Evolutionary conservation across 805 yeast genomes (phyloP), one percentile per base, ranked within the genome.

Genomic region (Saturnispora besseyi): DNA sequence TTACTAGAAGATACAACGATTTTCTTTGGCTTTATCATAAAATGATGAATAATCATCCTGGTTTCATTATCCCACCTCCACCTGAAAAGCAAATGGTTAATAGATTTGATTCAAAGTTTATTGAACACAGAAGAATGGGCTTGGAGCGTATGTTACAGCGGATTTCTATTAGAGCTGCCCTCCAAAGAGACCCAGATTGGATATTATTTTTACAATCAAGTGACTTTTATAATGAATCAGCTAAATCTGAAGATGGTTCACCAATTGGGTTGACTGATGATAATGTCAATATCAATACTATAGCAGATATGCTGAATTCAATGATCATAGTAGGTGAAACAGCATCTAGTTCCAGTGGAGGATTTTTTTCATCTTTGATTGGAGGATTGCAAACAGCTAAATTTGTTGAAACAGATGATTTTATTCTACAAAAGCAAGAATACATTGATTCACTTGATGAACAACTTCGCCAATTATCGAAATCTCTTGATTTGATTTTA

Each of bases 11-110:
- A 56, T 93, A 91, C 65, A 79, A 82, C 48, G 99, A 93, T 65
- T 91, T 93, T 66, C 71, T 96, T 53, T 91, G 98, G 98, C 72
- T 93, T 11, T 91, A 89, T 64, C 87, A 87, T 56, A 96, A 90
- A 58, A 70, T 93, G 26, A 86, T 85, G 60, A 77, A 79, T 59
- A 87, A 84, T 57, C 89, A 93, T 61, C 95, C 96, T 33, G 99
- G 99, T 0, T 74, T 76, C 51, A 82, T 93, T 34, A 81, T 93
- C 24, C 98, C 99, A 1, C 96, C 98, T 1, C 97, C 98, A 4
- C 90, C 97, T 0, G 95, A 87, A 52, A 95, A 93, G 64, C 96
- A 95, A 54, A 84, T 85, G 7, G 83, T 90, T 49, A 97, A 98
- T 4, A 76, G 96, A 54, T 89, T 93, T 66, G 88, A 88, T 58